Evolutionary conservation across 345 rosid species (phyloP).

Genomic region (Zanthoxylum bungeanum): DNA sequence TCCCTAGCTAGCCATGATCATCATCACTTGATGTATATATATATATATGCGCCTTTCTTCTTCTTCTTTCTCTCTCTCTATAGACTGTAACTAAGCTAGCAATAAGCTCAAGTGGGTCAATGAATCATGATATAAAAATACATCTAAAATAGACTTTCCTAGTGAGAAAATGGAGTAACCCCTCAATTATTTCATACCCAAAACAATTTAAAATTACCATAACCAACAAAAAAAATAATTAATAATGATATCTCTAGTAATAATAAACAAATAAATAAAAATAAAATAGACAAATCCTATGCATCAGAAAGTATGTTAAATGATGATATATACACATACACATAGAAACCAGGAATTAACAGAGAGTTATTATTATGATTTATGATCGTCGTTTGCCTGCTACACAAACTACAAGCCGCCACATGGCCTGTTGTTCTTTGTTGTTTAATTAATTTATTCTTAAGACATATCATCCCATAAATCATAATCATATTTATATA

Average conservation of each 20-base stretch:
- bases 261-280: neutral
- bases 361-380: conserved; percentile 18
- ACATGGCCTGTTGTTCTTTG: conserved; percentile 18
- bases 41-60: too few relatives aligned
- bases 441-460: neutral
- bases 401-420: conserved; percentile 54
- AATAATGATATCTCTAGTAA: conserved; percentile 5
- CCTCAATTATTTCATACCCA: conserved; percentile 52
- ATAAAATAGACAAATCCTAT: neutral
- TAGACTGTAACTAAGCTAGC: neutral
- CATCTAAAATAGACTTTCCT: conserved; percentile 52
- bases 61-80: conserved; percentile 12
- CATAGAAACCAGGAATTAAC: conserved; percentile 8
- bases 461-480: neutral
- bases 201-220: conserved; percentile 22
- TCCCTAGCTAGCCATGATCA: conserved; percentile 34
- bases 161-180: too few relatives aligned
- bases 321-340: neutral
- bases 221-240: too few relatives aligned
- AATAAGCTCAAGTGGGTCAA: conserved; percentile 50
- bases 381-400: conserved; percentile 38
- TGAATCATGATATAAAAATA: conserved; percentile 35
- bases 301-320: conserved; percentile 16
- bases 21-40: too few relatives aligned
- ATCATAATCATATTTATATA: too few relatives aligned